A percentile compares a stretch with the other conserved stretches of the same genome.
phyloP scores from a whole-genome alignment of 495 filamentous ascomycete genomes.

The Aspergillus taichungensis region DNA sequence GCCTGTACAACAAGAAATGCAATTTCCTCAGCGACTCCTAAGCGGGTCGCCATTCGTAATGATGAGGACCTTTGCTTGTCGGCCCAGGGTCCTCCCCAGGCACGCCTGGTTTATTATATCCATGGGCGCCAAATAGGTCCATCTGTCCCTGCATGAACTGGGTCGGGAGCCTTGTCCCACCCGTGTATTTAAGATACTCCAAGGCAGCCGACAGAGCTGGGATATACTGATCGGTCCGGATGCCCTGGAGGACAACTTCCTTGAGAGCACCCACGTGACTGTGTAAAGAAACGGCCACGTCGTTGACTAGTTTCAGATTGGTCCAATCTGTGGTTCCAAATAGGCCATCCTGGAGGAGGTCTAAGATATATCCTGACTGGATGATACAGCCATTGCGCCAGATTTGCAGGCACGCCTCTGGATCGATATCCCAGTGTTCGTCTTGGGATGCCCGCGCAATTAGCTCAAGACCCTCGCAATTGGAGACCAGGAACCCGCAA shows the following conservation, averaged over 20 bases:
- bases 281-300: conserved; percentile 47
- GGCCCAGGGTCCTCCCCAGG: conserved; percentile 34
- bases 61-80: conserved; percentile 31
- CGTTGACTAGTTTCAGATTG: conserved; percentile 39
- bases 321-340: conserved; percentile 15
- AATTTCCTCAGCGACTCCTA: not conserved
- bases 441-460: conserved; percentile 52
- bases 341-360: conserved; percentile 45
- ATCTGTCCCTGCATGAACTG: conserved; percentile 69
- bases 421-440: conserved; percentile 56
- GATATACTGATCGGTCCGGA: conserved; percentile 54
- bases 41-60: conserved; percentile 35
- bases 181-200: conserved; percentile 62
- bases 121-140: conserved; percentile 68
- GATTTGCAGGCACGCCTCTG: conserved; percentile 52
- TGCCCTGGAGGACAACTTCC: conserved; percentile 45
- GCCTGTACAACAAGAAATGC: too few relatives aligned
- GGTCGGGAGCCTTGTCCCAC: conserved; percentile 49
- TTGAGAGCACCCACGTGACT: conserved; percentile 44
- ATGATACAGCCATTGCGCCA: conserved; percentile 73
- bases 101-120: conserved; percentile 47
- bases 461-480: conserved; percentile 58
- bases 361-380: conserved; percentile 55
- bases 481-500: conserved; percentile 52
- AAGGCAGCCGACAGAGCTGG: conserved; percentile 55